phyloP scores from a whole-genome alignment of 129 eudicot species.

The Logfia minima region DNA sequence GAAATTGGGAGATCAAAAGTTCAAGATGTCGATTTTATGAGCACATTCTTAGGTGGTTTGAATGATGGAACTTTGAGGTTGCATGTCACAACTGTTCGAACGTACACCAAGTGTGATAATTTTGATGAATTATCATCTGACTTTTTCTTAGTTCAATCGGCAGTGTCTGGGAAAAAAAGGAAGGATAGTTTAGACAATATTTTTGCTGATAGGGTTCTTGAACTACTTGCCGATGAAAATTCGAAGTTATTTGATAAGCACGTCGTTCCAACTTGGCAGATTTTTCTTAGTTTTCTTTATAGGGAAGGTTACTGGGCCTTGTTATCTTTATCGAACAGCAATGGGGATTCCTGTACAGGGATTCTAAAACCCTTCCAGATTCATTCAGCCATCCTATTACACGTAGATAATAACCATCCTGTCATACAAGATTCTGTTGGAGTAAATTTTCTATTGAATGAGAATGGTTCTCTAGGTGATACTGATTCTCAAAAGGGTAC shows the following conservation, averaged over 20 bases:
- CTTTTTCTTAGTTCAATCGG: constrained; percentile 46
- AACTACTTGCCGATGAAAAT: constrained; percentile 46
- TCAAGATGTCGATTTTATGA: constrained; percentile 7
- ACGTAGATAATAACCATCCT: constrained; percentile 30
- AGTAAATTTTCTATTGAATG: constrained; percentile 3
- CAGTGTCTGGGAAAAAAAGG: constrained; percentile 40
- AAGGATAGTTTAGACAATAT: constrained; percentile 34
- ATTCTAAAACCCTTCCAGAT: constrained; percentile 70
- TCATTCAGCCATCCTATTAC: constrained; percentile 58
- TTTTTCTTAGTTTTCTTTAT: constrained; percentile 68
- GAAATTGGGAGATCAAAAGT: constrained; percentile 33
- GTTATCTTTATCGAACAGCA: constrained; percentile 49
- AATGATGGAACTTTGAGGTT: constrained; percentile 41
- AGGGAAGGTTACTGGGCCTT: constrained; percentile 63
- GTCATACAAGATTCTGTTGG: constrained; percentile 18
- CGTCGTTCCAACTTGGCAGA: constrained; percentile 67
- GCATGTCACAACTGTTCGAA: constrained; percentile 47
- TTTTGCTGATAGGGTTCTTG: constrained; percentile 64
- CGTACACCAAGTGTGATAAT: constrained; percentile 30
- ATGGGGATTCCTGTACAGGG: constrained; percentile 54
- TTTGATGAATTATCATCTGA: constrained; percentile 26
- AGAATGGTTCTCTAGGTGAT: constrained; percentile 28
- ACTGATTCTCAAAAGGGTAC: constrained; percentile 34
- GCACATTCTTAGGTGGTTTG: constrained; percentile 30
- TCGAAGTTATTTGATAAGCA: constrained; percentile 27